Evolutionary conservation across 2,329 filamentous ascomycete genomes (phyloP).

Genomic region (Elsinoe necatrix): DNA sequence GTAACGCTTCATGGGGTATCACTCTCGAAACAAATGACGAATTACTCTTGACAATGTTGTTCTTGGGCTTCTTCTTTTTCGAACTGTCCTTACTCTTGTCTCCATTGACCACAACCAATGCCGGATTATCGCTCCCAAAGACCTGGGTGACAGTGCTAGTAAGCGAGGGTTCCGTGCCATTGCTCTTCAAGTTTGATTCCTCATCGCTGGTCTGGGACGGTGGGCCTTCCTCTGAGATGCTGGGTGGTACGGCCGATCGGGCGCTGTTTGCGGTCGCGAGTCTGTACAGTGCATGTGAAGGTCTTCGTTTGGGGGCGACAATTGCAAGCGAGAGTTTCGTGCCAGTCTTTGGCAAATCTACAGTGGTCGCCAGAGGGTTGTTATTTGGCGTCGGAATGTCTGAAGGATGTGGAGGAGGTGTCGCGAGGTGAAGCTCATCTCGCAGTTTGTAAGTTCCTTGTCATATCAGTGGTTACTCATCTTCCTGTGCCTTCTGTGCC

Average conservation of each 20-base stretch:
- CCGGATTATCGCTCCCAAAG: constrained; percentile 79
- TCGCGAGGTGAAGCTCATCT: constrained; percentile 86
- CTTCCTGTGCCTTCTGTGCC: constrained; percentile 8
- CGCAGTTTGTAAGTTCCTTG: constrained; percentile 80
- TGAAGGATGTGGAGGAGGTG: constrained; percentile 88
- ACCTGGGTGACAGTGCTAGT: constrained; percentile 41
- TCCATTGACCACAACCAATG: constrained; percentile 57
- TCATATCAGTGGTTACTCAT: constrained; percentile 17
- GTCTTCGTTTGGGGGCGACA: constrained; percentile 48
- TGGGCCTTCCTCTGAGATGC: constrained; percentile 38
- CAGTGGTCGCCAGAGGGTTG: constrained; percentile 80
- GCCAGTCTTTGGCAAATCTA: constrained; percentile 73
- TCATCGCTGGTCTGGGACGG: constrained; percentile 39
- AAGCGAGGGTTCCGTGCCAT: constrained; percentile 18
- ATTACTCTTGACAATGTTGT: constrained; percentile 96
- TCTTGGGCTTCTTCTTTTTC: constrained; percentile 90
- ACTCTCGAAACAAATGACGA: constrained; percentile 97
- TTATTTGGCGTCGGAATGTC: constrained; percentile 80
- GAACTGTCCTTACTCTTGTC: constrained; percentile 52
- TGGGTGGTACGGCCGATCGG: constrained; percentile 30
- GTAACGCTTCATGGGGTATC: constrained; percentile 74
- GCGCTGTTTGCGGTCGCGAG: constrained; percentile 35
- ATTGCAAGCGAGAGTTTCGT: constrained; percentile 74
- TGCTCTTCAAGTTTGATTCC: constrained; percentile 32
- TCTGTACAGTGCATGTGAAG: constrained; percentile 36